Evolutionary conservation across 306 rosid species (phyloP), one percentile per base, ranked within the genome.

Genomic region (Rubus parviflorus): DNA sequence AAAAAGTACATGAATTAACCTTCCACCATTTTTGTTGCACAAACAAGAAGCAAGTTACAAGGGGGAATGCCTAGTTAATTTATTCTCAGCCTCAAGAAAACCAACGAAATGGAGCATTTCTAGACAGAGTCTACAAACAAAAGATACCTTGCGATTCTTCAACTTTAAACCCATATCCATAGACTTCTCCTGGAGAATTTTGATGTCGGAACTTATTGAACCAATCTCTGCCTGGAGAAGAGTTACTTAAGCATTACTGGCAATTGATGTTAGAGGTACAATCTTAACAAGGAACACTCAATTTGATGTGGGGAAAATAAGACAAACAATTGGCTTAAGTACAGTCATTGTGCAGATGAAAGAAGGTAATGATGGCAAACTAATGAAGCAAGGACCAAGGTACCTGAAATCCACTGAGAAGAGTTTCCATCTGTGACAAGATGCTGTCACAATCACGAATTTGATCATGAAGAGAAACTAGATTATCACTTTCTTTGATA

Each of bases 381-480:
- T 57, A 70, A 61, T 81, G 61, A 82, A 56, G 63, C 16, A 78
- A 67, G 88, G 72, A 76, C 56, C 74, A 79, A 68, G 75, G 49
- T 72, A 92, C 98, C 93, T 95, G 97, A 91, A 95, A 95, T 80
- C 99, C 99, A 83, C 97, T 80, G 43, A 95, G 89, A 79, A 95
- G 94, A 70, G 96, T 90, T 89, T 92, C 99, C 97, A 95, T 95
- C 83, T 92, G 97, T 71, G 97, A 92, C 90, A 95, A 90, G 80
- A 95, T 92, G 85, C 88, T 86, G 77, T 95, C 99, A 61, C 99
- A 95, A 77, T 95, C 99, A 77, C 85, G 93, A 87, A 95, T 95
- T 85, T 95, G 97, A 82, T 95, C 97, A 69, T 92, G 99, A 79
- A 95, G 97, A 46, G 97, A 95, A 63, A 95, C 97, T 79, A 95